Evolutionary conservation across 306 rosid species (phyloP), one percentile per base, ranked within the genome.

Genomic region (Canavalia gladiata): DNA sequence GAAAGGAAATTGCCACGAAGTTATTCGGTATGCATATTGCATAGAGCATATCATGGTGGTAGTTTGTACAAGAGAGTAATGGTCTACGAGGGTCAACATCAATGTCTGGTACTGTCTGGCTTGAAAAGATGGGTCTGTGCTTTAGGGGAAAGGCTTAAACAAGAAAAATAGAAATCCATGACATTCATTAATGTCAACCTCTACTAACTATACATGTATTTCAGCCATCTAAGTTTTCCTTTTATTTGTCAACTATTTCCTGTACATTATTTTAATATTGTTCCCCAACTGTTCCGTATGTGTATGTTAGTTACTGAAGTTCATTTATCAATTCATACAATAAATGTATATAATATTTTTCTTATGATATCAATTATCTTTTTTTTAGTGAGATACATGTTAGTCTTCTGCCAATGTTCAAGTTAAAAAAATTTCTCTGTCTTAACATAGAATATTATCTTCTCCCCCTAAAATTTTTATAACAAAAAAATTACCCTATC

Each of bases 21-120:
- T 77, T 80, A 84, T n/a, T 29, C 13, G 30, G 84, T 82, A 55
- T 10, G 35, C 54, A 70, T 74, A 43, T 60, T 60, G 11, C 25
- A 18, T 18, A 18, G 25, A 18, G 25, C 25, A 18, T 18, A 37
- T 66, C 55, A 43, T 74, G 60, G 75, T 76, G 75, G 90, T 56
- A 81, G 80, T 86, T 68, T 83, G 86, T 66, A 68, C 31, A 79
- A 73, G 83, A 84, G 81, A 78, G 60, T 74, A 59, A 57, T 75
- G 80, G 89, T 87, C 83, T 76, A 78, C 50, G 67, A 76, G 73
- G 81, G 89, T 91, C 90, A 72, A 77, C 86, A 86, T 93, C 97
- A 81, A 10, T 93, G 97, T 93, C 88, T 87, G 35, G 80, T 87
- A 34, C 55, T 82, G 89, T 89, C 91, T 86, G 63, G 70, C 51